Base-by-base conservation (phyloP, 257 asterid genomes). In the Eucommia ulmoides region DNA sequence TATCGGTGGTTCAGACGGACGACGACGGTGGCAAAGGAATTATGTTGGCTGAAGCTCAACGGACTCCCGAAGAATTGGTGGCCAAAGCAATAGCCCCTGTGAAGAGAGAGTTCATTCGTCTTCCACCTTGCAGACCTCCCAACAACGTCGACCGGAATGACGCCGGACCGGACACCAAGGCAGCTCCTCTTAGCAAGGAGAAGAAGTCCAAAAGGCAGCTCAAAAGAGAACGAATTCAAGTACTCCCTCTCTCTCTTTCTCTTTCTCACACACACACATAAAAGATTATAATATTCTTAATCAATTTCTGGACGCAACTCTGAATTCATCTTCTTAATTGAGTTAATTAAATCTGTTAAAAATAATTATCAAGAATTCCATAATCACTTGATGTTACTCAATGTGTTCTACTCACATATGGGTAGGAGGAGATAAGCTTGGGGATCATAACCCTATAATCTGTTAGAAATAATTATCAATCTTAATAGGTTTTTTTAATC, bases 191-290 rank as follows among this genome's bases (percentile, higher is more conserved):
- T 53, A 46, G 76, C 44, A 76, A 62, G 73, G 96, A 80, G 67
- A 89, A 89, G 68, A 86, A 83, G 64, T 91, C 98, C 52, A 91
- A 91, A 70, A 93, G 98, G 55, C 96, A 91, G 67, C 56, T 70
- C 33, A 91, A 86, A 69, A 94, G 98, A 44, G 98, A 91, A 63
- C 92, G 98, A 59, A 84, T 54, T 15, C 70, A 83, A 86, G 96
- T 88, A 17, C 29, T 8, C 17, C 24, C 19, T 23, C 45, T 51
- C 16, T 42, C 19, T 15, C 48, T n/a, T n/a, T 16, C 9, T 16
- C 3, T 42, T 8, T 16, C 3, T 6, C 21, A 2, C 19, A 38
- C 19, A 16, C 8, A 9, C 9, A 18, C 19, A 29, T 5, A n/a
- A n/a, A n/a, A n/a, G n/a, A n/a, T n/a, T n/a, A n/a, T n/a, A n/a